Conservation (phyloP, 2,329 filamentous ascomycete genomes). For the Exophiala calicioides region DNA sequence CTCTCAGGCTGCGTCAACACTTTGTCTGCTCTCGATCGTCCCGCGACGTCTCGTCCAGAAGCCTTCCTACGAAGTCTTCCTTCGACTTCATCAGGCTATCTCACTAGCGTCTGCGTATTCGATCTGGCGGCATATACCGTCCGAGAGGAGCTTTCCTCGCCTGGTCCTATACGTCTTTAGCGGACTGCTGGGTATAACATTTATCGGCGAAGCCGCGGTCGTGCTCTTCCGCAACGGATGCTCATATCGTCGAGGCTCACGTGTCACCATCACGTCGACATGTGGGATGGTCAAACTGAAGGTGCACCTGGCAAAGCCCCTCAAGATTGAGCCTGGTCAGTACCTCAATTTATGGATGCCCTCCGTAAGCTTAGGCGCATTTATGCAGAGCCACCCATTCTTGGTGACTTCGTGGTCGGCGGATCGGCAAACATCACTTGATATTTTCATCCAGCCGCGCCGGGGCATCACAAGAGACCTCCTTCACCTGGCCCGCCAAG, state of each 20-base stretch:
- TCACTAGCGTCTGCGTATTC: slow-evolving; percentile 17
- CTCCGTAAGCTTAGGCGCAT: slow-evolving; percentile 24
- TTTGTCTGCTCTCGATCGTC: slow-evolving; percentile 22
- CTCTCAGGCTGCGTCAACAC: slow-evolving; percentile 23
- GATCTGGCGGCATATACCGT: slow-evolving; percentile 15
- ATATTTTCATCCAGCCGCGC: slow-evolving; percentile 38
- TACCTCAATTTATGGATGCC: slow-evolving; percentile 27
- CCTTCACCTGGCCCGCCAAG: slow-evolving; percentile 11
- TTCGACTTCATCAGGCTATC: slow-evolving; percentile 22
- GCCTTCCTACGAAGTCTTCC: slow-evolving; percentile 25
- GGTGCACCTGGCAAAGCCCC: slow-evolving; percentile 8
- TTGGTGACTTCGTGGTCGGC: slow-evolving; percentile 34
- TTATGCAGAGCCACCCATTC: slow-evolving; percentile 33
- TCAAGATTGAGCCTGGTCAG: slow-evolving; percentile 21
- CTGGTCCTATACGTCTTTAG: slow-evolving; percentile 1
- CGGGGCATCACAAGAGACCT: slow-evolving; percentile 35
- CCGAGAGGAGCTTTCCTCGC: background rate
- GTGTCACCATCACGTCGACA: too few species aligned
- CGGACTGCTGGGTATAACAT: too few species aligned
- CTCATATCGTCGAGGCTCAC: too few species aligned
- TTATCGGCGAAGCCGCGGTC: slow-evolving; percentile 8
- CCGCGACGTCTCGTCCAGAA: slow-evolving; percentile 19
- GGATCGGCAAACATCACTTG: slow-evolving; percentile 32
- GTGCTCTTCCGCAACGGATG: too few species aligned
- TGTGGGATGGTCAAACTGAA: slow-evolving; percentile 7